These are phyloP conservation scores for Psidium guajava DNA, from an alignment of 345 rosid genomes.

Conservation along the genomic window DNA sequence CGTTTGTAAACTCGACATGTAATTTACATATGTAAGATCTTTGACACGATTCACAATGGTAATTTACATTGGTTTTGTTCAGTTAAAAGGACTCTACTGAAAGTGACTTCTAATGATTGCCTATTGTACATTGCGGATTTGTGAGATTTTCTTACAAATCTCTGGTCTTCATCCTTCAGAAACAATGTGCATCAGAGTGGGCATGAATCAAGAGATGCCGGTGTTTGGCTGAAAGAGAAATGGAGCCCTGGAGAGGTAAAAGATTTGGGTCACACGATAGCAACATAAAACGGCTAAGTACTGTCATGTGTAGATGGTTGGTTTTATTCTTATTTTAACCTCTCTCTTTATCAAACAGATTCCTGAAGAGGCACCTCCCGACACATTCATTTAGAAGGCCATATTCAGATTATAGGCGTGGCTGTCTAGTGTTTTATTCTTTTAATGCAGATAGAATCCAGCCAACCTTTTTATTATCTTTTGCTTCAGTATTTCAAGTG, in stretches of 20 bases:
- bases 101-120: background rate
- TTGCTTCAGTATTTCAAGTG: background rate
- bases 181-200: slow-evolving; percentile 13
- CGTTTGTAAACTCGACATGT: slow-evolving; percentile 11
- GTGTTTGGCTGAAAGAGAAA: slow-evolving; percentile 66
- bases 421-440: background rate
- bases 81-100: background rate
- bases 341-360: slow-evolving; percentile 19
- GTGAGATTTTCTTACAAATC: background rate
- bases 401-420: background rate
- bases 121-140: background rate
- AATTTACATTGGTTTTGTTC: background rate
- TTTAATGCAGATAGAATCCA: background rate
- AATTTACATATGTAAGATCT: slow-evolving; percentile 5
- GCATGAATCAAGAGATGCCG: slow-evolving; percentile 30
- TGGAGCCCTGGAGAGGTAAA: slow-evolving; percentile 86
- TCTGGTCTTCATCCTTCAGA: slow-evolving; percentile 12
- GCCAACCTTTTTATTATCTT: background rate
- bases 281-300: background rate
- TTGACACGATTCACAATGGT: slow-evolving; percentile 7
- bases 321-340: background rate
- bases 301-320: background rate
- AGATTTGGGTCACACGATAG: background rate
- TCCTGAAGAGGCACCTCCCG: slow-evolving; percentile 57
- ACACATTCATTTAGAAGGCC: slow-evolving; percentile 11